These are phyloP conservation scores for Carpinus viminea DNA, from an alignment of 306 rosid genomes.

Conservation along the genomic window DNA sequence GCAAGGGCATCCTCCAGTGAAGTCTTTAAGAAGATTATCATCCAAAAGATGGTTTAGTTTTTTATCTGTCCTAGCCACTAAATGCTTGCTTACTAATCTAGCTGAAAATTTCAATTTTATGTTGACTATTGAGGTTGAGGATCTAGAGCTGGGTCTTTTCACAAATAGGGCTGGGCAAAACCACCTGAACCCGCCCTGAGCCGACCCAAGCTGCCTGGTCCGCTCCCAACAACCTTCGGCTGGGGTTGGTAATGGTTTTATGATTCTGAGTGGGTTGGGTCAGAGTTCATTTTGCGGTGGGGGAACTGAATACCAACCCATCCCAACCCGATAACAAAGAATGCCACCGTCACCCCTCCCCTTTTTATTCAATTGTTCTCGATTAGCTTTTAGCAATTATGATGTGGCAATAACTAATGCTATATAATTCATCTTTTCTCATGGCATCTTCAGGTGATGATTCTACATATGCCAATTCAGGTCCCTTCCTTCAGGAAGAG, in stretches of 20 bases:
- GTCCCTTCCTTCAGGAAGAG: slow-evolving; percentile 64
- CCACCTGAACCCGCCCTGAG: too few species aligned
- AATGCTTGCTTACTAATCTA: neutral
- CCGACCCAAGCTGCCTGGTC: too few species aligned
- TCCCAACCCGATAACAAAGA: neutral
- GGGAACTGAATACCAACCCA: too few species aligned
- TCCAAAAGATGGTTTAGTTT: neutral
- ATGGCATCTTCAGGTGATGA: slow-evolving; percentile 42
- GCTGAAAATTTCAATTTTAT: neutral
- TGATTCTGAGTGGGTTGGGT: too few species aligned
- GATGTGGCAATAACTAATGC: neutral
- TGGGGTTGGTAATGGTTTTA: too few species aligned
- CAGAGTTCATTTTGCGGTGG: too few species aligned
- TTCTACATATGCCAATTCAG: slow-evolving; percentile 30
- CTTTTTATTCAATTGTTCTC: neutral
- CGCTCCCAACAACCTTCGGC: too few species aligned
- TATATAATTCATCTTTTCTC: neutral
- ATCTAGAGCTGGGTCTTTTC: neutral
- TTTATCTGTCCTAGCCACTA: neutral
- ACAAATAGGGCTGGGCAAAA: neutral
- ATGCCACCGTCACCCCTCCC: neutral
- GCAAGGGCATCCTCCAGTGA: neutral
- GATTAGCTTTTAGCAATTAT: neutral
- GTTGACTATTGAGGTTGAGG: neutral
- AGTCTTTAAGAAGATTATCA: neutral